Percentiles rank a stretch among this genome's conserved stretches.
Evolutionary conservation across 208 protist genomes (phyloP).

Genomic region (Crithidia sp.): DNA sequence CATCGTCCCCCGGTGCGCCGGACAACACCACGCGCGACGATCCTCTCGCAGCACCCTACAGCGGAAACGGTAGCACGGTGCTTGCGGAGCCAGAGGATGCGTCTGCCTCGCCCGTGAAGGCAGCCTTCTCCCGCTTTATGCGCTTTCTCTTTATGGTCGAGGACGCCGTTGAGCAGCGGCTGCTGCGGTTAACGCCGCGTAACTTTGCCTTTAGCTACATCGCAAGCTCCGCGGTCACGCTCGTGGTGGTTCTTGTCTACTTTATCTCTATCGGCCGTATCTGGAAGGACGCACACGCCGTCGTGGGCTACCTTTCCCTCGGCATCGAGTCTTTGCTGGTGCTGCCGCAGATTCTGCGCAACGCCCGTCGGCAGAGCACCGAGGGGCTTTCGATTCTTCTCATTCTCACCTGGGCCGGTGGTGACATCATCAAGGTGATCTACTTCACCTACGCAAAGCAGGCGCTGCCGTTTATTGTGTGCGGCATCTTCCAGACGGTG

Average conservation of each 20-base stretch:
- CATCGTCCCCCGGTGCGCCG: not conserved
- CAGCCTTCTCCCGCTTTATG: not conserved
- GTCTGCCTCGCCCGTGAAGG: not conserved
- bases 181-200: slow-evolving; percentile 36
- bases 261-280: slow-evolving; percentile 31
- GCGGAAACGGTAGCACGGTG: not conserved
- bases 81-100: not conserved
- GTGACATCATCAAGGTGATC: slow-evolving; percentile 73
- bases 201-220: slow-evolving; percentile 36
- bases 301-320: slow-evolving; percentile 75
- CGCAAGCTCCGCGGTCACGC: slow-evolving; percentile 10
- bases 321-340: slow-evolving; percentile 71
- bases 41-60: no score
- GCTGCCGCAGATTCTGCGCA: slow-evolving; percentile 80
- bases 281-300: slow-evolving; percentile 8
- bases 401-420: slow-evolving; percentile 70
- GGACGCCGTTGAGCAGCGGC: slow-evolving; percentile 35
- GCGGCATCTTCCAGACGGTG: slow-evolving; percentile 61
- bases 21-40: not conserved
- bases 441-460: slow-evolving; percentile 70
- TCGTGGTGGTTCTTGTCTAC: slow-evolving; percentile 41
- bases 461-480: slow-evolving; percentile 74
- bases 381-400: slow-evolving; percentile 67
- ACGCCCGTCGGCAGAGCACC: slow-evolving; percentile 65
- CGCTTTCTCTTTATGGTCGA: slow-evolving; percentile 35